A percentile compares a stretch with the other conserved stretches of the same genome.
These are phyloP conservation scores for Candida bentonensis DNA, from an alignment of 805 yeast species.

Conservation along the genomic window DNA sequence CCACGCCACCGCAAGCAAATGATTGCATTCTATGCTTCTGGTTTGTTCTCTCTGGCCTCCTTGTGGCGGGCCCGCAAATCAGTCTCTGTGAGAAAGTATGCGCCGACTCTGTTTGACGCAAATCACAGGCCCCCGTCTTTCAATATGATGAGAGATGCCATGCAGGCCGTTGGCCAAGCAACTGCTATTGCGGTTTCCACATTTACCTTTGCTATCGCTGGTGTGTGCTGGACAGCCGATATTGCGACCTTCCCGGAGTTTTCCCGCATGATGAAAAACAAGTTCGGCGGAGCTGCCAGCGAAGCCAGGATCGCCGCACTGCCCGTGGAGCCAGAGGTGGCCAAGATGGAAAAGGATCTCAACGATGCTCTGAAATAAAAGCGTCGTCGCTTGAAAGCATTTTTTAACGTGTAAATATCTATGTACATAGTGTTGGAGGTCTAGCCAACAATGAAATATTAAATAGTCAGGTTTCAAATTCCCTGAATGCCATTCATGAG, in stretches of 20 bases:
- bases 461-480: too few relatives aligned
- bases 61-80: constrained; percentile 66
- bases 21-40: constrained; percentile 57
- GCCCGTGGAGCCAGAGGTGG: constrained; percentile 12
- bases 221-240: constrained; percentile 70
- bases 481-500: too few relatives aligned
- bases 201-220: constrained; percentile 57
- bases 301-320: constrained; percentile 6
- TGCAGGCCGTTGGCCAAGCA: constrained; percentile 73
- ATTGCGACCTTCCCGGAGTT: constrained; percentile 58
- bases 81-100: constrained; percentile 53
- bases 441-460: background rate
- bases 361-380: background rate
- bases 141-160: constrained; percentile 69
- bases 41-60: constrained; percentile 55
- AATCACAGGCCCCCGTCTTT: constrained; percentile 79
- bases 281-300: constrained; percentile 51
- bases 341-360: constrained; percentile 8
- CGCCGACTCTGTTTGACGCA: constrained; percentile 68
- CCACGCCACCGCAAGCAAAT: constrained; percentile 52
- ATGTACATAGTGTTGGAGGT: background rate
- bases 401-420: too few relatives aligned
- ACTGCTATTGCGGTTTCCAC: constrained; percentile 61
- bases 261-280: constrained; percentile 47
- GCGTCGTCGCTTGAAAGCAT: too few relatives aligned